Percentiles rank a stretch among this genome's conserved stretches.
Conservation (phyloP, 2,329 filamentous ascomycete genomes). For the Saccharata proteae region DNA sequence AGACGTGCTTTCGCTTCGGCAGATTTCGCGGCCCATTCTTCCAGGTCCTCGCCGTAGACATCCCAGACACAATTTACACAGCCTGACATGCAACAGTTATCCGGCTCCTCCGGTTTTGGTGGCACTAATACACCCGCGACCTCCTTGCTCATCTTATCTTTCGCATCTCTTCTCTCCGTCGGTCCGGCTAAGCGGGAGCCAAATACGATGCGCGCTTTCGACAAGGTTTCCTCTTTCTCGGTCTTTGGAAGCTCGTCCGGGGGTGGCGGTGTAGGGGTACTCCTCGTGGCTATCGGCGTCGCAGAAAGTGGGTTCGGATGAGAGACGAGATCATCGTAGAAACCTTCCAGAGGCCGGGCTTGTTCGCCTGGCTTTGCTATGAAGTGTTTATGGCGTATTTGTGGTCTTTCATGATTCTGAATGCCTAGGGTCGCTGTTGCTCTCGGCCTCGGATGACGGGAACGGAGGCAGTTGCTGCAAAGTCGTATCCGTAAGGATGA, state of each 20-base stretch:
- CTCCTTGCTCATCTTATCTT: slow-evolving; percentile 46
- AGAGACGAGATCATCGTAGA: slow-evolving; percentile 26
- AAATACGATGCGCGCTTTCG: slow-evolving; percentile 60
- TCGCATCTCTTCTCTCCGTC: slow-evolving; percentile 51
- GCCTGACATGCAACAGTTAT: slow-evolving; percentile 98
- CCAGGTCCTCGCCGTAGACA: slow-evolving; percentile 77
- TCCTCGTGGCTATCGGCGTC: slow-evolving; percentile 15
- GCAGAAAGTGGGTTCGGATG: slow-evolving; percentile 17
- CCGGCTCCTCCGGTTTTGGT: slow-evolving; percentile 74
- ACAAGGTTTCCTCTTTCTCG: slow-evolving; percentile 42
- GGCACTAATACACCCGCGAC: slow-evolving; percentile 75
- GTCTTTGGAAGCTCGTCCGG: slow-evolving; percentile 30
- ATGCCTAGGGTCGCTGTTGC: slow-evolving; percentile 18
- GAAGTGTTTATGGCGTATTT: slow-evolving; percentile 17
- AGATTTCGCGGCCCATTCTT: slow-evolving; percentile 65
- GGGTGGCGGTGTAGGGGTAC: slow-evolving; percentile 20
- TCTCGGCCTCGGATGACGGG: no score
- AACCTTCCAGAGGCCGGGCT: slow-evolving; percentile 25
- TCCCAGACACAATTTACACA: slow-evolving; percentile 99
- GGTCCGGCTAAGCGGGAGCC: slow-evolving; percentile 68
- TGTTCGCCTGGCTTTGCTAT: slow-evolving; percentile 26
- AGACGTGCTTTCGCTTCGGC: slow-evolving; percentile 49
- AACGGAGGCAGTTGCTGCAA: slow-evolving; percentile 8
- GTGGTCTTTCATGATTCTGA: slow-evolving; percentile 23
- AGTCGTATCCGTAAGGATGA: not conserved